phyloP scores from a whole-genome alignment of 768 basidiomycete species.

The Podaxis rugospora region DNA sequence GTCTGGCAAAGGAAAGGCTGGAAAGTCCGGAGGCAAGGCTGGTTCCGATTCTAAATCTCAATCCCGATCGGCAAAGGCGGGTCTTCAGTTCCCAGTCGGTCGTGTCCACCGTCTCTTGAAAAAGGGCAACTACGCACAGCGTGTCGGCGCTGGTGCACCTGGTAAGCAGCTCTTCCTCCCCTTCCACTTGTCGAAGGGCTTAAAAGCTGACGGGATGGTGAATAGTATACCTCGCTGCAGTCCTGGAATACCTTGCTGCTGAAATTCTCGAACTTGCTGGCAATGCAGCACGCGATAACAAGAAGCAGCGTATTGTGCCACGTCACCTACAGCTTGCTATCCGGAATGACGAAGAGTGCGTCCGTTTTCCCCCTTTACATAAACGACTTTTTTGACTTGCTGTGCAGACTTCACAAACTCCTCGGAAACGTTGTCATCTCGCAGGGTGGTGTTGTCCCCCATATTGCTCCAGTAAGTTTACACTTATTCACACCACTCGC shows the following conservation, averaged over 20 bases:
- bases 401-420: conserved; percentile 64
- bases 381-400: conserved; percentile 9
- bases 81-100: conserved; percentile 84
- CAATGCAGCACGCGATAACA: conserved; percentile 85
- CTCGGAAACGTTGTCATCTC: conserved; percentile 86
- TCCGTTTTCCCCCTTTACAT: neutral
- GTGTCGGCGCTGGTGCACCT: conserved; percentile 54
- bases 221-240: conserved; percentile 84
- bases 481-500: neutral
- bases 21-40: neutral
- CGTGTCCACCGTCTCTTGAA: conserved; percentile 89
- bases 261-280: conserved; percentile 94
- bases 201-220: neutral
- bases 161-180: too few species aligned
- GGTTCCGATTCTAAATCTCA: conserved; percentile 54
- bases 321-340: conserved; percentile 94
- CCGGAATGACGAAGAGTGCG: conserved; percentile 85
- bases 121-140: conserved; percentile 81
- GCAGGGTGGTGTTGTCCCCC: conserved; percentile 71
- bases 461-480: conserved; percentile 22
- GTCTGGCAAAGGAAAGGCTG: neutral
- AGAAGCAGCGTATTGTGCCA: conserved; percentile 94
- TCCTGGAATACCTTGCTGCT: conserved; percentile 88
- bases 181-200: too few species aligned
- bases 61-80: conserved; percentile 72